Base-by-base conservation (phyloP, 495 filamentous ascomycete genomes). In the Aspergillus cristatus region DNA sequence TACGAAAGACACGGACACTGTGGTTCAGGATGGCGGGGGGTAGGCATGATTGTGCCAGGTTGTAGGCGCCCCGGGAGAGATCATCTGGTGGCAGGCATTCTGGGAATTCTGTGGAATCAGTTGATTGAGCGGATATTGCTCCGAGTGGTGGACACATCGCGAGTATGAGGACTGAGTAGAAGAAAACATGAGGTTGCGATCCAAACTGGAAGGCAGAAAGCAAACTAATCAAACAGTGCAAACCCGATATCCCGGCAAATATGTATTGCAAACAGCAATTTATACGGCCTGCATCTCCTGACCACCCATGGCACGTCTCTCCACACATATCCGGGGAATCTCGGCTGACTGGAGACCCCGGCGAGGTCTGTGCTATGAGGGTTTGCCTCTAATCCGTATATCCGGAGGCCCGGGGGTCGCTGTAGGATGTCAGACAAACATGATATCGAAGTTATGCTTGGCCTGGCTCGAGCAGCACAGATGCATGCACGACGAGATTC, bases 21-120 rank as follows among this genome's bases (percentile, higher is more conserved):
- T 70, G 68, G 45, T 69, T 60, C 8, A 70, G 46, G 32, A 71
- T 61, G 7, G 57, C 46, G 3, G 62, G 54, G 2, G 64, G 59
- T 2, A 71, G 57, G 0, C 38, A 37, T 0, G 45, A 26, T 31
- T 46, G 43, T 26, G 60, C 57, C 12, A 56, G 31, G 0, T 47
- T 18, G 17, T 59, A 51, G n/a, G 57, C 50, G 14, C 26, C 24
- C 11, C 30, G 36, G 6, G 25, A 18, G 22, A 38, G n/a, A 16
- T 25, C 1, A 13, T 38, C 26, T 18, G 24, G 5, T 7, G 25
- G 36, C 2, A 38, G 17, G 35, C 24, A 30, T 30, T 30, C n/a
- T 3, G 28, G 28, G 28, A 30, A 6, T 3, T 30, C 28, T n/a
- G 28, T 30, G 10, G 28, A 30, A 26, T 6, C 11, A 26, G 24